Base-by-base conservation (phyloP, 495 filamentous ascomycete genomes). In the Podospora tetraspora region DNA sequence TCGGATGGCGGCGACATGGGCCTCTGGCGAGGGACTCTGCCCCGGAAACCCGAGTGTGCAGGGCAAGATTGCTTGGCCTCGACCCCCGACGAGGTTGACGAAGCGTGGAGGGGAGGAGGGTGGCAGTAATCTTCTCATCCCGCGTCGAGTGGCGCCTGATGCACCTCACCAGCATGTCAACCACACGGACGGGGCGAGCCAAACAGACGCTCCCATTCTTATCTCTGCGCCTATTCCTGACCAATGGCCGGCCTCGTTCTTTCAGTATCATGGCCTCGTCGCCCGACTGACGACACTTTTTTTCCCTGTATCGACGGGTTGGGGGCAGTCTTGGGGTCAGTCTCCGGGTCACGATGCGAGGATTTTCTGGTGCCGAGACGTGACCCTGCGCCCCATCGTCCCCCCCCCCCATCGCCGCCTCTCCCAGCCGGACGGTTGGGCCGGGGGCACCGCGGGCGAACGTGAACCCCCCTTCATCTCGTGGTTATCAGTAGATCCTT, bases 131-230 rank as follows among this genome's bases (percentile, higher is more conserved):
- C 62, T 65, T 63, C 65, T 66, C 71, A 73, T 73, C 71, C 71
- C 71, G 68, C 71, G 68, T 72, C 56, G 56, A 68, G 71, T 72
- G 70, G 67, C 70, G 67, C 67, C 67, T 69, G 70, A 67, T 60
- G 67, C 70, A 72, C 67, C 61, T 68, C 67, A 57, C 3, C 70
- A 66, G 52, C 56, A 62, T 64, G 13, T 29, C 43, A 65, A 58
- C 67, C 68, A 67, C 61, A 61, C 68, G 66, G 68, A 69, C 32
- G 67, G 43, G 66, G 68, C 61, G 66, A 62, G 64, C 73, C 70
- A 74, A 67, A 73, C 69, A 73, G 69, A 73, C 21, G 37, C 63
- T 19, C 57, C 57, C 34, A 61, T 75, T 63, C 74, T 73, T 75
- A 73, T 73, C 72, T 70, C 63, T 73, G 34, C 59, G 64, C 68